These are phyloP conservation scores for Nepenthes mirabilis DNA, from an alignment of 148 eudicot species.

Conservation along the genomic window DNA sequence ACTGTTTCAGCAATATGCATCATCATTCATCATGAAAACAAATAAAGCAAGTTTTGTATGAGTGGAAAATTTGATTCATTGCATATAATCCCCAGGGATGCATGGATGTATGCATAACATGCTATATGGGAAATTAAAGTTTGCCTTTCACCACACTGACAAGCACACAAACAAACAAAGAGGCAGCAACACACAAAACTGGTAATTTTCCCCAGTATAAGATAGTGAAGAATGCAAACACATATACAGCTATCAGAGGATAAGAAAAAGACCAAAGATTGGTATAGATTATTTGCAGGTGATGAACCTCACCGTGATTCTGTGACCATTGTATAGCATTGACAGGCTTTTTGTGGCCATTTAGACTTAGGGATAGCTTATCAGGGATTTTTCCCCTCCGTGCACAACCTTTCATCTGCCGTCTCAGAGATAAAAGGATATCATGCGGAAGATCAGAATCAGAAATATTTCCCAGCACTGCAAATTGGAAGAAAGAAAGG, in stretches of 20 bases:
- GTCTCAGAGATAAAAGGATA: constrained; percentile 38
- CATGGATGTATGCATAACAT: too few species aligned
- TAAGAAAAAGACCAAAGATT: not conserved
- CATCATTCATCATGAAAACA: too few species aligned
- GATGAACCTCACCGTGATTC: constrained; percentile 43
- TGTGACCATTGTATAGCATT: constrained; percentile 61
- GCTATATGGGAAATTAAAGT: too few species aligned
- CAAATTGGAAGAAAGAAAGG: not conserved
- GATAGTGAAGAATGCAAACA: too few species aligned
- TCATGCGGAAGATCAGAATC: constrained; percentile 39
- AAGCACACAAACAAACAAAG: too few species aligned
- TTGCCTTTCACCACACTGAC: too few species aligned
- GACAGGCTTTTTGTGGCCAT: constrained; percentile 59
- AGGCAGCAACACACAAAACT: too few species aligned
- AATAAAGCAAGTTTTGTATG: too few species aligned
- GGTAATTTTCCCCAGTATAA: too few species aligned
- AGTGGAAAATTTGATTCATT: too few species aligned
- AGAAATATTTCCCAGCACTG: constrained; percentile 62
- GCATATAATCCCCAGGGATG: too few species aligned
- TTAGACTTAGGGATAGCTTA: constrained; percentile 31
- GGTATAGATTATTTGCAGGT: not conserved
- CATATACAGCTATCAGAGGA: not conserved
- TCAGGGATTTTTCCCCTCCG: constrained; percentile 20
- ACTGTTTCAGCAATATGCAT: too few species aligned
- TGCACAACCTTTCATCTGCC: constrained; percentile 11